Evolutionary conservation across 192 early-diverging fungal genomes (phyloP).

Genomic region (Umbelopsis vinacea): DNA sequence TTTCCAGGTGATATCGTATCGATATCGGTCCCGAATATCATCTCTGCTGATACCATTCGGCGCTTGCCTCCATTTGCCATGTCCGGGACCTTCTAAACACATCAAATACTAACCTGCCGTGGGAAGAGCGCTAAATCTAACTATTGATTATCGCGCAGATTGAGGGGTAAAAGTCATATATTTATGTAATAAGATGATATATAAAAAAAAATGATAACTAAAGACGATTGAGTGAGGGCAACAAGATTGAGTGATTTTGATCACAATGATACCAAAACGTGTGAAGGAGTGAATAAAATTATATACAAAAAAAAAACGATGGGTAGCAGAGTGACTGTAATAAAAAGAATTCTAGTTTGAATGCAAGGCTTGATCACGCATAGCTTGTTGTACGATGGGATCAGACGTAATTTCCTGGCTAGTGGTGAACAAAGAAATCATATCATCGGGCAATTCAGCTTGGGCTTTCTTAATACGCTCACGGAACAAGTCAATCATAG

Average conservation of each 20-base stretch:
- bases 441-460: not conserved
- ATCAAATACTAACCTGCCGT: too few species aligned
- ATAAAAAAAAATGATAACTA: too few species aligned
- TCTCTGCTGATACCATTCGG: too few species aligned
- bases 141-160: too few species aligned
- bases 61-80: too few species aligned
- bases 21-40: too few species aligned
- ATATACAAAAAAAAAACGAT: slow-evolving; percentile 12
- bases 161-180: too few species aligned
- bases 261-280: not conserved
- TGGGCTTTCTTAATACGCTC: slow-evolving; percentile 14
- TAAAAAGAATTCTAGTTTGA: not conserved
- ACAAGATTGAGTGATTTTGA: not conserved
- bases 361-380: not conserved
- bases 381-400: not conserved
- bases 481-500: not conserved
- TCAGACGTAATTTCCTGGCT: not conserved
- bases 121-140: too few species aligned
- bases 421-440: not conserved
- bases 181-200: too few species aligned
- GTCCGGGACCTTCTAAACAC: too few species aligned
- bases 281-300: not conserved
- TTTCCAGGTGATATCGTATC: too few species aligned
- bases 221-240: not conserved
- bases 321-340: not conserved